A percentile compares a stretch with the other conserved stretches of the same genome.
phyloP scores from a whole-genome alignment of 2,329 filamentous ascomycete species.

The Fusarium sacchari region DNA sequence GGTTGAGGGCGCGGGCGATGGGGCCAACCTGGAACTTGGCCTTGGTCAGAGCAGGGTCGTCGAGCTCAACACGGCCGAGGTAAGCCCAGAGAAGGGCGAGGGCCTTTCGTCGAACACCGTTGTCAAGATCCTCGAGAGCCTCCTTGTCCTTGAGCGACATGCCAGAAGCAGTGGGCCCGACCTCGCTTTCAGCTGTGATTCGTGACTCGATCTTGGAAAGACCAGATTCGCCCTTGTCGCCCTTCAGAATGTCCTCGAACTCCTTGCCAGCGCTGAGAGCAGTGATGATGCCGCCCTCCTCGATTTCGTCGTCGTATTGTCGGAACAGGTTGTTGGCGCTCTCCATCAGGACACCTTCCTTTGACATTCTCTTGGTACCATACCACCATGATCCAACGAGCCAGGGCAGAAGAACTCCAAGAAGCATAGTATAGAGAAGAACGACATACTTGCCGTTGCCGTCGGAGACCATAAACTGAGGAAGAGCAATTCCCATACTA shows the following conservation, averaged over 20 bases:
- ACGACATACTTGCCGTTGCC: constrained; percentile 96
- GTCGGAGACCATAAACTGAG: constrained; percentile 90
- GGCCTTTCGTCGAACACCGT: constrained; percentile 82
- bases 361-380: constrained; percentile 90
- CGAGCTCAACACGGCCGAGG: constrained; percentile 85
- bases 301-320: constrained; percentile 87
- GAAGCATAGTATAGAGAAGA: constrained; percentile 84
- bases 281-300: constrained; percentile 80
- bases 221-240: constrained; percentile 81
- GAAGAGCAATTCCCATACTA: constrained; percentile 96
- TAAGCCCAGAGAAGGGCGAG: constrained; percentile 95
- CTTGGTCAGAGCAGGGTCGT: constrained; percentile 78
- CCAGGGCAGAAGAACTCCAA: constrained; percentile 92
- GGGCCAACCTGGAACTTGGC: constrained; percentile 92
- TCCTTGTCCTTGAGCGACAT: constrained; percentile 79
- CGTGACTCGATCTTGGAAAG: constrained; percentile 86
- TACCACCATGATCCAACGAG: constrained; percentile 99
- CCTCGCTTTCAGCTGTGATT: constrained; percentile 71
- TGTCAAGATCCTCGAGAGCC: constrained; percentile 82
- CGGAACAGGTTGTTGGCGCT: constrained; percentile 95
- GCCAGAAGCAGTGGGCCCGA: constrained; percentile 61
- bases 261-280: constrained; percentile 89
- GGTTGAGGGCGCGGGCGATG: constrained; percentile 84
- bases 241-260: constrained; percentile 79
- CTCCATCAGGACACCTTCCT: constrained; percentile 91